These are phyloP conservation scores for Neospora caninum DNA, from an alignment of 169 alveolate genomes.

Conservation along the genomic window DNA sequence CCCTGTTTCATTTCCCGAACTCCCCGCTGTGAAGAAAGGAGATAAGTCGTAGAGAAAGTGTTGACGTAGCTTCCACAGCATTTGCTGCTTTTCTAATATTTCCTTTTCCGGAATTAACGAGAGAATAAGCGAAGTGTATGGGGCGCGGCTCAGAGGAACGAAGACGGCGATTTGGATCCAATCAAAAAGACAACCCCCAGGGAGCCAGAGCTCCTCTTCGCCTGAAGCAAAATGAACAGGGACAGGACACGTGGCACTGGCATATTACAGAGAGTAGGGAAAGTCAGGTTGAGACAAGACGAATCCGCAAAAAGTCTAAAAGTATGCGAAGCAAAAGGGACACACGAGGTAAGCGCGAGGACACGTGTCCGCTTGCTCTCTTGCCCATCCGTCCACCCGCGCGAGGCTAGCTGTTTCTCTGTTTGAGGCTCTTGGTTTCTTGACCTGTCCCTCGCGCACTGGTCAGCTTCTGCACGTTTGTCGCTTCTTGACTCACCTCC, in stretches of 20 bases:
- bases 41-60: conserved; percentile 17
- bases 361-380: too few relatives aligned
- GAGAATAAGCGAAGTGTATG: background rate
- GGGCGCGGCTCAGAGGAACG: conserved; percentile 1
- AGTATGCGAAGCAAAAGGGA: too few relatives aligned
- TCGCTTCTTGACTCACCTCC: background rate
- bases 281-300: too few relatives aligned
- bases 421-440: background rate
- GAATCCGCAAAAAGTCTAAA: too few relatives aligned
- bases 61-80: background rate
- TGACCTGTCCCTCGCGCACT: background rate
- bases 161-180: conserved; percentile 2
- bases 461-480: background rate
- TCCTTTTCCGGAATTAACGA: background rate
- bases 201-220: conserved; percentile 16
- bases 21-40: background rate
- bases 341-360: too few relatives aligned
- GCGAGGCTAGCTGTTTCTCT: background rate
- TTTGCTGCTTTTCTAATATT: background rate
- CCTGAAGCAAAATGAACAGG: background rate
- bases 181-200: background rate
- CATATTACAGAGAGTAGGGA: too few relatives aligned
- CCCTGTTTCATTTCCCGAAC: background rate
- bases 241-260: too few relatives aligned
- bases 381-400: too few relatives aligned